A percentile compares a stretch with the other conserved stretches of the same genome.
Evolutionary conservation across 2,329 filamentous ascomycete species (phyloP).

Genomic region (Grosmannia clavigera): DNA sequence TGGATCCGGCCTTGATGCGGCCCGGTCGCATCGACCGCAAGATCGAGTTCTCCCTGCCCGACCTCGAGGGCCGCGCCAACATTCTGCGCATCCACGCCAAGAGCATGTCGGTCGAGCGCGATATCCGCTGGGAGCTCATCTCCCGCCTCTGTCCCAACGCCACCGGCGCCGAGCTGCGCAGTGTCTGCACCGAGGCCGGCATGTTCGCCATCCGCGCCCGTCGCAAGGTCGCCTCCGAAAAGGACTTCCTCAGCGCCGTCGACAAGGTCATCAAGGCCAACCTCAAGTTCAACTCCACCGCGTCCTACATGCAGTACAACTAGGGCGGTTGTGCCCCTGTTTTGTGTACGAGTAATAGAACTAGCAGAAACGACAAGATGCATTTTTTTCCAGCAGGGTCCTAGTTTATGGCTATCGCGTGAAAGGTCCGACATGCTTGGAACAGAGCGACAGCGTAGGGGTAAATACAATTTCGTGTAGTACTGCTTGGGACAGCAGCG

Average conservation of each 20-base stretch:
- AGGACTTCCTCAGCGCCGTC: constrained; percentile 94
- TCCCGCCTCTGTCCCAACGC: constrained; percentile 94
- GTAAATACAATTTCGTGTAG: not conserved
- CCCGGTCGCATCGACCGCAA: constrained; percentile 97
- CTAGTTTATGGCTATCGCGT: no score
- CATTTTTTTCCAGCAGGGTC: no score
- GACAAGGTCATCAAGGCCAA: constrained; percentile 99
- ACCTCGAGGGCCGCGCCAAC: constrained; percentile 93
- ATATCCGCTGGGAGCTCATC: constrained; percentile 98
- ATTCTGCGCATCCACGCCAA: constrained; percentile 98
- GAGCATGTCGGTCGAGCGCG: constrained; percentile 98
- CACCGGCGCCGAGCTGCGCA: constrained; percentile 88
- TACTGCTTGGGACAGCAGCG: not conserved
- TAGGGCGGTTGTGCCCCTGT: constrained; percentile 30
- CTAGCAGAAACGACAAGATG: not conserved
- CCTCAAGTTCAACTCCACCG: constrained; percentile 98
- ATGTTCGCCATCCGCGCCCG: constrained; percentile 95
- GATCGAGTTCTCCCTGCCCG: constrained; percentile 95
- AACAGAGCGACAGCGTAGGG: no score
- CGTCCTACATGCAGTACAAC: constrained; percentile 98
- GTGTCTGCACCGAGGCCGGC: constrained; percentile 93
- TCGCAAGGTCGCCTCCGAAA: constrained; percentile 96
- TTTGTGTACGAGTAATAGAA: not conserved
- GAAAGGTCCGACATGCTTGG: no score
- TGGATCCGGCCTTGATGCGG: constrained; percentile 91